These are phyloP conservation scores for Rhizopus stolonifer DNA, from an alignment of 371 early-diverging fungal species.

Conservation along the genomic window DNA sequence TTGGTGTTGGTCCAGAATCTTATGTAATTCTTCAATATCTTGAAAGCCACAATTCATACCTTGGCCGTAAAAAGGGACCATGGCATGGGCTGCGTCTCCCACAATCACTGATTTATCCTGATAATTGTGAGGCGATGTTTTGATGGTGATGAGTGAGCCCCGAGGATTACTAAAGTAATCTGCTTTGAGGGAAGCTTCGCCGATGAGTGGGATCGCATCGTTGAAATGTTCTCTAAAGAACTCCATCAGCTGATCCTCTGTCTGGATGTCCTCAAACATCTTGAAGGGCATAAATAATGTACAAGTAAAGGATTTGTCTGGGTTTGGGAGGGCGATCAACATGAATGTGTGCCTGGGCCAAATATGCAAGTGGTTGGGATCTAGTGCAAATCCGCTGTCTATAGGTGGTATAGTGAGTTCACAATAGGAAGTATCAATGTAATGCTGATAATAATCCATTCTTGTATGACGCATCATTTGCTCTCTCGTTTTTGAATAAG, in stretches of 20 bases:
- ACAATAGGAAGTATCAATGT: conserved; percentile 90
- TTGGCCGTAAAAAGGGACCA: conserved; percentile 97
- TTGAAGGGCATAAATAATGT: conserved; percentile 94
- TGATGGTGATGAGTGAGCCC: conserved; percentile 82
- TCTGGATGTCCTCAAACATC: conserved; percentile 80
- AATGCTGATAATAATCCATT: conserved; percentile 83
- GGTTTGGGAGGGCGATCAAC: conserved; percentile 95
- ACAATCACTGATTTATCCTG: conserved; percentile 75
- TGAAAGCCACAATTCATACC: conserved; percentile 99
- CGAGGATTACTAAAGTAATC: conserved; percentile 86
- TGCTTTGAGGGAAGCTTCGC: conserved; percentile 60
- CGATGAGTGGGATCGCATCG: conserved; percentile 84
- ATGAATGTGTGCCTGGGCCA: conserved; percentile 96
- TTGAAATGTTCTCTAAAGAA: conserved; percentile 83
- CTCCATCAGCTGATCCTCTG: conserved; percentile 58
- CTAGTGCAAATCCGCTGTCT: conserved; percentile 74
- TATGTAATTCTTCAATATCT: conserved; percentile 80
- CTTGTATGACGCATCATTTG: conserved; percentile 74
- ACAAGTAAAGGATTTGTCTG: conserved; percentile 91
- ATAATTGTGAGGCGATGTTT: conserved; percentile 87
- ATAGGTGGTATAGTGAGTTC: conserved; percentile 83
- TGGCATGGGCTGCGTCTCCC: conserved; percentile 97
- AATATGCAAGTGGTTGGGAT: conserved; percentile 92
- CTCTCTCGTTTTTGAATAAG: conserved; percentile 77
- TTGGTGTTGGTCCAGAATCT: conserved; percentile 59